Evolutionary conservation across 108 stramenopile species (phyloP).

Genomic region (Skeletonema menzelii): DNA sequence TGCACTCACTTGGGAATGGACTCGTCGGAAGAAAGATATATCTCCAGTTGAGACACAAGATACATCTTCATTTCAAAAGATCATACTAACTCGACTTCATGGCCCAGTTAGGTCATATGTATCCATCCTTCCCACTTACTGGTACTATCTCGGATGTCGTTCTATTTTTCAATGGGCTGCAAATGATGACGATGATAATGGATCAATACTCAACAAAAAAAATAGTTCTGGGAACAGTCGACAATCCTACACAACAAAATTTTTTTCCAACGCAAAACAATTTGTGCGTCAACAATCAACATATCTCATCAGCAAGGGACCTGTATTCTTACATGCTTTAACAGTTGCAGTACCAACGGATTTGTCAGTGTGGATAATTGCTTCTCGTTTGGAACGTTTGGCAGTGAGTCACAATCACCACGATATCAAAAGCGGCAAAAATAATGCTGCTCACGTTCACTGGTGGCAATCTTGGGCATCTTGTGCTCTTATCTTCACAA

Average conservation of each 20-base stretch:
- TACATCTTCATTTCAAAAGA: conserved; percentile 1
- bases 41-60: not conserved
- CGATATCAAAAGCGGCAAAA: not conserved
- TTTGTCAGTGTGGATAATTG: conserved; percentile 63
- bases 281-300: conserved; percentile 44
- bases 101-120: conserved; percentile 82
- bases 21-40: conserved; percentile 44
- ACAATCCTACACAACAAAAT: not conserved
- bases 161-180: conserved; percentile 36
- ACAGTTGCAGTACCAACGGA: conserved; percentile 77
- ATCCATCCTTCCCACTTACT: conserved; percentile 75
- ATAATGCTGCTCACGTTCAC: not conserved
- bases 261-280: conserved; percentile 13
- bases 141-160: conserved; percentile 60
- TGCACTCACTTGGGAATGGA: conserved; percentile 92
- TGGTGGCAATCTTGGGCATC: conserved; percentile 29
- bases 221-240: not conserved
- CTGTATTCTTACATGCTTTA: conserved; percentile 70
- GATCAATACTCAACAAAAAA: not conserved
- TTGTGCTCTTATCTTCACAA: conserved; percentile 39
- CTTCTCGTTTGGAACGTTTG: conserved; percentile 43
- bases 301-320: conserved; percentile 72
- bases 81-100: conserved; percentile 24
- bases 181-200: not conserved
- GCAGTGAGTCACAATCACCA: not conserved